Base-by-base conservation (phyloP, 768 basidiomycete species). In the Chiua virens region DNA sequence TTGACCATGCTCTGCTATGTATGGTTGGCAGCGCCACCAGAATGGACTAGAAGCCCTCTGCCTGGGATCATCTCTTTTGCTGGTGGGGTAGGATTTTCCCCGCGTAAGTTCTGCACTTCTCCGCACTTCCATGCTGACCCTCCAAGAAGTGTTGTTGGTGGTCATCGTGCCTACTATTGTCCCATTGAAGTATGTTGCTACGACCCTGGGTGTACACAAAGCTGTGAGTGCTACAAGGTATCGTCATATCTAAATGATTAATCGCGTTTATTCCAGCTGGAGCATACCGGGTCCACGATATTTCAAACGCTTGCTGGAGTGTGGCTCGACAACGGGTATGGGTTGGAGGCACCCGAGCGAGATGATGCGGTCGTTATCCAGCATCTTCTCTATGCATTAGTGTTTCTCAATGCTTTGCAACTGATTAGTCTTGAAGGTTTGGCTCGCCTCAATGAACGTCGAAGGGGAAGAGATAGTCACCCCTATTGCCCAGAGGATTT, bases 161-260 rank as follows among this genome's bases (percentile, higher is more conserved):
- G 75, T 91, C 15, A 73, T 91, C 30, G 89, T 90, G 0, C 87
- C 89, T 1, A 79, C 77, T 45, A 79, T 91, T 25, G 86, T 91
- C 0, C 78, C 82, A 8, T 56, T 77, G 18, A 86, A 85, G 63
- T 90, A 86, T 64, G 81, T 91, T 40, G 85, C 86, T 2, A 90
- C 89, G 1, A 87, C 86, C 5, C 73, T 91, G 0, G 89, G 87
- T 1, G 82, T 83, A 8, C 87, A 91, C 62, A 90, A 91, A 65
- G 82, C 83, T 62, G 89, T 89, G 70, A 54, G 84, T 69, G 11
- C 17, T 38, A 49, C 34, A 23, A 21, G 45, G 27, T 7, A 22
- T 39, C 8, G 17, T 30, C 6, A 21, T 5, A 39, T 27, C 11
- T 10, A 35, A 23, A 34, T 41, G 22, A 8, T 54, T 20, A 53